A percentile compares a stretch with the other conserved stretches of the same genome.
Evolutionary conservation across 495 filamentous ascomycete species (phyloP).

Genomic region (Aspergillus wentii): DNA sequence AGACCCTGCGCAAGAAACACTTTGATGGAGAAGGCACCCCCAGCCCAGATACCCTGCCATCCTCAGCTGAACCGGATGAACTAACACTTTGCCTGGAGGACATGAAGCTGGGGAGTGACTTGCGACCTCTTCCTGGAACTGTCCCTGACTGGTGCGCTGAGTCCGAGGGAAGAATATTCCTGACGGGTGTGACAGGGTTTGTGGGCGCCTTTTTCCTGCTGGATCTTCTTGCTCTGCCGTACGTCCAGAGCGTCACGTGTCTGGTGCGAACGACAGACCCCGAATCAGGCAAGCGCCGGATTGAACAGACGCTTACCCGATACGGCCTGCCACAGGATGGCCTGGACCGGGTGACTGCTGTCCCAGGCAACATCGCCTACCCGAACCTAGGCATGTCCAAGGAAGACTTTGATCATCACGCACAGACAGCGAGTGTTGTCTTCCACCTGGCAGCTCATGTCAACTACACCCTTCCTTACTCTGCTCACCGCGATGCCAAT

Average conservation of each 20-base stretch:
- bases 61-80: neutral
- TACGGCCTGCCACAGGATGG: neutral
- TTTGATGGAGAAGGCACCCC: neutral
- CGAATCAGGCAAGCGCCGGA: neutral
- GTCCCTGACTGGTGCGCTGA: neutral
- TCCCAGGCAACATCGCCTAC: neutral
- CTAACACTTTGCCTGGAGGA: neutral
- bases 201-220: neutral
- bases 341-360: neutral
- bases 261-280: neutral
- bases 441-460: slow-evolving; percentile 10
- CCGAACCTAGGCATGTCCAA: neutral
- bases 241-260: neutral
- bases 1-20: slow-evolving; percentile 4
- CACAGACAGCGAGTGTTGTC: slow-evolving; percentile 7
- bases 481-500: slow-evolving; percentile 3
- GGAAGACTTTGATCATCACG: neutral
- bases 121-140: neutral
- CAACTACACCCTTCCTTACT: slow-evolving; percentile 8
- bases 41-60: neutral
- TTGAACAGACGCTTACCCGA: neutral
- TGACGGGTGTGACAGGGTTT: neutral
- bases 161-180: neutral
- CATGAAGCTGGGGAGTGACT: neutral
- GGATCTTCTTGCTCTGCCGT: neutral